Conservation (phyloP, 225 moss, liverwort and hornwort species). For the Lunularia cruciata region DNA sequence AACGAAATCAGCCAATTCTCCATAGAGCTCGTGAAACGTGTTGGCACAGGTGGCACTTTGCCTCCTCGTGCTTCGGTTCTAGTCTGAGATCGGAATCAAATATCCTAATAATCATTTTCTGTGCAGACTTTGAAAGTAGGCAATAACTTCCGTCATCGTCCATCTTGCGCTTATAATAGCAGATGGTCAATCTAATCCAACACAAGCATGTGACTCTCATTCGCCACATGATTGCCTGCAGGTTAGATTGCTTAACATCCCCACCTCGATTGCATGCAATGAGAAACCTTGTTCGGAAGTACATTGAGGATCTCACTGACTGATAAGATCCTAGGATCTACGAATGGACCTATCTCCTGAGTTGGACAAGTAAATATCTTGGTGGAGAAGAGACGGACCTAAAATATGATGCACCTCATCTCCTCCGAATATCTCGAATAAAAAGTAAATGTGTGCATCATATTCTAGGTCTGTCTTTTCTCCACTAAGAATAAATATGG, state of each 20-base stretch:
- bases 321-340: background rate
- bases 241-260: conserved; percentile 1
- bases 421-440: background rate
- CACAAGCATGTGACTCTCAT: background rate
- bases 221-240: background rate
- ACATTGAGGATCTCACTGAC: background rate
- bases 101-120: no score
- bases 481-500: background rate
- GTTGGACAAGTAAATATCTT: conserved; percentile 2
- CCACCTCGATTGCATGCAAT: background rate
- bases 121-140: no score
- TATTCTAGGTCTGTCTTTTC: conserved; percentile 19
- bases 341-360: background rate
- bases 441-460: conserved; percentile 18
- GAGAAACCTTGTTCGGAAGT: background rate
- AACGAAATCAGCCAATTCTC: no score
- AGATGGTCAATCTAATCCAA: no score
- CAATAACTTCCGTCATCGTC: no score
- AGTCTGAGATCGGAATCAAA: no score
- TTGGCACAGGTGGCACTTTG: no score
- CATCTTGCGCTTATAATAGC: no score
- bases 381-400: conserved; percentile 20
- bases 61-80: no score
- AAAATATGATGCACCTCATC: conserved; percentile 15
- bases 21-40: no score